Evolutionary conservation across 345 rosid species (phyloP), one percentile per base, ranked within the genome.

Genomic region (Bruguiera gymnorhiza): DNA sequence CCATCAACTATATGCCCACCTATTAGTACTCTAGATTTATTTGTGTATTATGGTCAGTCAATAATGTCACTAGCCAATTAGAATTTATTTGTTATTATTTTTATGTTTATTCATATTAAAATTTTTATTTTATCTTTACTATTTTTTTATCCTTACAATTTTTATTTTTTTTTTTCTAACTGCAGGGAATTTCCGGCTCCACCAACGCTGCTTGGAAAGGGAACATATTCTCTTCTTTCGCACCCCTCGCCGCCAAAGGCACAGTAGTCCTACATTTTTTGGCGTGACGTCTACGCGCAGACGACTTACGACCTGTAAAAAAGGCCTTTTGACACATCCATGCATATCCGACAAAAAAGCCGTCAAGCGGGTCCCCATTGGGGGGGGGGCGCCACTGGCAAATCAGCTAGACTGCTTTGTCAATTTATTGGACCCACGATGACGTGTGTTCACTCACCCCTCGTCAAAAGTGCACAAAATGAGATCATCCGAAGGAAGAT

Each of bases 231-330:
- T 65, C 34, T 30, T 29, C 26, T 31, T 24, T 31, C 59, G 52
- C 51, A 55, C 34, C 30, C 32, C 23, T 74, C 50, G 77, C 78
- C 76, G 67, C 72, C 80, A 65, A 59, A 52, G 46, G 60, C 63
- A 27, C 20, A 56, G 67, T 36, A 31, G 34, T 79, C 81, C 71
- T 50, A 73, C 71, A 83, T 79, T 81, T 79, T 18, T 13, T 13
- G 19, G 87, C 89, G 91, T 87, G 76, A 46, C 59, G 73, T 62
- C 71, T 78, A 87, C 90, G 91, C 87, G 82, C 89, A 72, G 74
- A 72, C 71, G 73, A 18, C 19, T 52, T 4, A 29, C 36, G 55
- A 23, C 13, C 29, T 3, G 10, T 23, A 10, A 52, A 32, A 53
- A 66, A 66, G 7, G 15, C 23, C 27, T 11, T 2, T 51, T 1